Conservation (phyloP, 768 basidiomycete species). For the Boletus tomentosulus region DNA sequence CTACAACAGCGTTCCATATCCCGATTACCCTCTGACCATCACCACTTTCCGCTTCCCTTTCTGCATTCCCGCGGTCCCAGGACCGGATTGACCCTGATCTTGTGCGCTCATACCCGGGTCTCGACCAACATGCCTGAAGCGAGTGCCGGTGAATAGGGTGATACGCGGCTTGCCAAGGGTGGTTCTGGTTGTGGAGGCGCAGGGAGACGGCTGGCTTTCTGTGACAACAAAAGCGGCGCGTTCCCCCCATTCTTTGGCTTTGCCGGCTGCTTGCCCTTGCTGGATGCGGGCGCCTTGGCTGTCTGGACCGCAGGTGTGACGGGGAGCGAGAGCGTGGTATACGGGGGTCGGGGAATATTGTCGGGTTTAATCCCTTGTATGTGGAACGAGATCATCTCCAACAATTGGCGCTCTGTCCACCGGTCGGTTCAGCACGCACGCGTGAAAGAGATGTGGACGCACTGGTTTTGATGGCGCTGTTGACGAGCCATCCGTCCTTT, state of each 20-base stretch:
- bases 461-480: slow-evolving; percentile 74
- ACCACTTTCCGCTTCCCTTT: too few species aligned
- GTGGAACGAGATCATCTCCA: slow-evolving; percentile 69
- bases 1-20: too few species aligned
- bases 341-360: slow-evolving; percentile 61
- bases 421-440: background rate
- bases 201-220: slow-evolving; percentile 47
- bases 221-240: slow-evolving; percentile 23
- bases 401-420: slow-evolving; percentile 68
- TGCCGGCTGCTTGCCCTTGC: slow-evolving; percentile 49
- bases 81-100: slow-evolving; percentile 42
- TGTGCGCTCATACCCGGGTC: slow-evolving; percentile 72
- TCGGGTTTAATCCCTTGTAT: slow-evolving; percentile 75
- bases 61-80: slow-evolving; percentile 28
- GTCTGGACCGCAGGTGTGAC: slow-evolving; percentile 28
- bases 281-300: slow-evolving; percentile 28
- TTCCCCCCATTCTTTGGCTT: slow-evolving; percentile 43
- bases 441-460: slow-evolving; percentile 27
- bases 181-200: slow-evolving; percentile 76
- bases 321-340: slow-evolving; percentile 35
- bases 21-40: too few species aligned
- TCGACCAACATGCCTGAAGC: slow-evolving; percentile 77
- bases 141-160: slow-evolving; percentile 75
- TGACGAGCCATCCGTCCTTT: slow-evolving; percentile 66
- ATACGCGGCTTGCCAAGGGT: slow-evolving; percentile 66